These are phyloP conservation scores for Zalaria obscura DNA, from an alignment of 2,329 filamentous ascomycete genomes.

Conservation along the genomic window DNA sequence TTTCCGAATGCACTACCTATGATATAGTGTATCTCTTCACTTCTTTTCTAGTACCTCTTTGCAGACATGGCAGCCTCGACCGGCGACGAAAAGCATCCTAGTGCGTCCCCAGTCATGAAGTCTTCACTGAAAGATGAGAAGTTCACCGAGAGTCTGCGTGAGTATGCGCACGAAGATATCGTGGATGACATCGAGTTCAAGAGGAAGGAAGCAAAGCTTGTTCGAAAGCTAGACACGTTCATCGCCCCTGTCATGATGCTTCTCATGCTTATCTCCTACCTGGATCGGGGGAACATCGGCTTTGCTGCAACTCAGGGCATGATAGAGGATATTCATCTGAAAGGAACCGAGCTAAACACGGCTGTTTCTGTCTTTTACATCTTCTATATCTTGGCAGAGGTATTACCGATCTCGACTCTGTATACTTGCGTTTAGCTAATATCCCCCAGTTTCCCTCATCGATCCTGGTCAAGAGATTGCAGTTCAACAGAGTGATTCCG, in stretches of 20 bases:
- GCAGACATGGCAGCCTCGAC: too few species aligned
- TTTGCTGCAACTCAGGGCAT: conserved; percentile 21
- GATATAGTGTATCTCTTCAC: too few species aligned
- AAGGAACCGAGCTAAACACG: conserved; percentile 7
- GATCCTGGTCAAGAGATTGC: conserved; percentile 17
- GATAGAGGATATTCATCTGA: conserved; percentile 6
- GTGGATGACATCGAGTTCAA: conserved; percentile 1
- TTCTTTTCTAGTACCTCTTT: too few species aligned
- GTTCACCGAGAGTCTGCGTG: neutral
- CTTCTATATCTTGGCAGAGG: conserved; percentile 20
- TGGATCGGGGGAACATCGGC: conserved; percentile 21
- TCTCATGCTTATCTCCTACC: conserved; percentile 19
- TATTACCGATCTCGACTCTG: conserved; percentile 2
- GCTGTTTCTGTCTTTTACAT: conserved; percentile 21
- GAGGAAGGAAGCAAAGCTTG: conserved; percentile 15
- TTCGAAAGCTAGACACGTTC: conserved; percentile 18
- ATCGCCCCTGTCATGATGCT: conserved; percentile 22
- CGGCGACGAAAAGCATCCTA: too few species aligned
- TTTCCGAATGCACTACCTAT: too few species aligned
- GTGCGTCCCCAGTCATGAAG: neutral
- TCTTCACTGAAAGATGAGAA: neutral
- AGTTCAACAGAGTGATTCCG: conserved; percentile 25
- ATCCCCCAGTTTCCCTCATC: conserved; percentile 16
- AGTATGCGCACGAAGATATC: neutral
- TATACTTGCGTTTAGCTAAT: too few species aligned